Evolutionary conservation across 768 basidiomycete genomes (phyloP).

Genomic region (Gyrodon lividus): DNA sequence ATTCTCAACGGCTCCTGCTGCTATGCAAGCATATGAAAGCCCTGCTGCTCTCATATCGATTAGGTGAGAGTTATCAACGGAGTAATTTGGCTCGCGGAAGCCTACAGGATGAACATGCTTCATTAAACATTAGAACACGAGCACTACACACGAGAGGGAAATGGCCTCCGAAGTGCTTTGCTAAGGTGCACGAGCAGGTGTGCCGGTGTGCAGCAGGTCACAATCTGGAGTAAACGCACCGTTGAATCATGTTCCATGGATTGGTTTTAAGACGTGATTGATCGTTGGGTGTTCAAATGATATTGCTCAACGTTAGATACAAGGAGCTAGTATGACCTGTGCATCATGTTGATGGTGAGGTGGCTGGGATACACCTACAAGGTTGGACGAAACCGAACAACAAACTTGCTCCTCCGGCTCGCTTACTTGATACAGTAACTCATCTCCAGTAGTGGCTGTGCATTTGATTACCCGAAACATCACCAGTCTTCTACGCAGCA

Average conservation of each 20-base stretch:
- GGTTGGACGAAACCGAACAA: neutral
- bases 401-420: neutral
- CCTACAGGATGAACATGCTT: neutral
- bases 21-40: neutral
- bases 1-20: neutral
- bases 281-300: no score
- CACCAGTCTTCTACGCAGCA: neutral
- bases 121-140: neutral
- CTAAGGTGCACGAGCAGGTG: no score
- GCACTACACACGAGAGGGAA: no score
- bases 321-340: no score
- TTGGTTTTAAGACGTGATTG: no score
- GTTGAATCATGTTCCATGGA: no score
- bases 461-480: neutral
- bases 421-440: neutral
- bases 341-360: neutral
- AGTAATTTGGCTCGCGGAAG: neutral
- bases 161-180: no score
- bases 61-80: neutral
- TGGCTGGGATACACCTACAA: no score
- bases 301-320: no score
- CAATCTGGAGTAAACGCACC: no score
- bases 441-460: conserved; percentile 3
- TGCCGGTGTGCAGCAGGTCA: no score
- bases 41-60: neutral